Evolutionary conservation across 1,284 basidiomycete species (phyloP), one percentile per base, ranked within the genome.

Genomic region (Earliella scabrosa): DNA sequence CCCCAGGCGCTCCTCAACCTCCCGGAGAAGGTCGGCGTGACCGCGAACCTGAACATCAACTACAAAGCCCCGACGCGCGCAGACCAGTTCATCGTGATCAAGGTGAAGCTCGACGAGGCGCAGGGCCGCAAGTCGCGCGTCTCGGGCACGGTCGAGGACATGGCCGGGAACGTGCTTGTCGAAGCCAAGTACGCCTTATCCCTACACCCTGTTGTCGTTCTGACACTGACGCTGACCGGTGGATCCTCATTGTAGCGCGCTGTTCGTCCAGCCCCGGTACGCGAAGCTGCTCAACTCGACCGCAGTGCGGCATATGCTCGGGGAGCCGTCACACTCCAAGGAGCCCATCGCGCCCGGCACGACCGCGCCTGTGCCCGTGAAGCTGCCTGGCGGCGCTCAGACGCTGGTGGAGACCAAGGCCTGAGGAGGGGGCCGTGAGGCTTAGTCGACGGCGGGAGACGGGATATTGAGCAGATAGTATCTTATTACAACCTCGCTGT

Each of bases 11-110:
- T 95, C 46, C 78, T 83, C 54, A 93, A 93, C 68, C 74, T 98
- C 0, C 94, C 95, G 0, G 88, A 90, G 29, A 88, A 92, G 68
- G 87, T 98, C 45, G 96, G 93, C n/a, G 95, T 98, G 11, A 98
- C 96, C 0, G 96, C 95, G 1, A 88, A 82, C 49, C 75, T 95
- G 43, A 80, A 80, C 16, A 73, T 95, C 52, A 86, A 86, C 66
- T 96, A 93, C 72, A 83, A 81, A 51, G 88, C 91, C 0, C 93
- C 93, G 0, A 92, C 91, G 1, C 83, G 81, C 55, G 93, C 93
- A 1, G 91, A 95, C 72, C 93, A 93, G 85, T 88, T 90, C 71
- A 76, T 96, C 61, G 80, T 92, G 24, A 78, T 92, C 60, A 83
- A 85, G 63, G 87, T 90, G 1, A 76, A 77, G 46, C 73, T 95